phyloP scores from a whole-genome alignment of 768 basidiomycete genomes.

The Pulveroboletus ravenelii region DNA sequence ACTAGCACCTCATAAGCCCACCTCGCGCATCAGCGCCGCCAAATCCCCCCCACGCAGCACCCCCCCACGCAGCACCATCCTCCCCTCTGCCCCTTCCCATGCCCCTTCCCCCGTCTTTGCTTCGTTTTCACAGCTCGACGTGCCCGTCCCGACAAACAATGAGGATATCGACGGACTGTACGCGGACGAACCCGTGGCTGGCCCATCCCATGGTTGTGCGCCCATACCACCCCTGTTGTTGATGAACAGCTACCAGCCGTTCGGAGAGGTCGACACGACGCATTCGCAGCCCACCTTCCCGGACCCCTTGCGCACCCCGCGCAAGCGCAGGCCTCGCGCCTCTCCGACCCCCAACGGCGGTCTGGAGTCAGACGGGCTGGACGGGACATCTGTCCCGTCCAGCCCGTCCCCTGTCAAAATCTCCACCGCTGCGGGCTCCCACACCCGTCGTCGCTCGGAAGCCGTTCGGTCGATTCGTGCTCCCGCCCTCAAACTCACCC shows the following conservation, averaged over 20 bases:
- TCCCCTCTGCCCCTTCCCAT: slow-evolving; percentile 14
- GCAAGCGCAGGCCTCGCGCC: slow-evolving; percentile 22
- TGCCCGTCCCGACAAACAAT: slow-evolving; percentile 29
- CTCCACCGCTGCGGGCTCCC: slow-evolving; percentile 6
- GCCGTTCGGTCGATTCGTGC: background rate
- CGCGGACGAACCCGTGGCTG: slow-evolving; percentile 28
- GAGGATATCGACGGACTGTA: slow-evolving; percentile 35
- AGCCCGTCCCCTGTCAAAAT: slow-evolving; percentile 32
- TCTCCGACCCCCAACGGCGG: slow-evolving; percentile 2
- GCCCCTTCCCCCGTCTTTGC: slow-evolving; percentile 11
- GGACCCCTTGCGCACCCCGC: slow-evolving; percentile 30
- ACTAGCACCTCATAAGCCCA: slow-evolving; percentile 8
- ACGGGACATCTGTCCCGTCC: slow-evolving; percentile 18
- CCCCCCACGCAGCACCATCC: slow-evolving; percentile 8
- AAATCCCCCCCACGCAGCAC: slow-evolving; percentile 12
- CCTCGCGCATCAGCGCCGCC: slow-evolving; percentile 7
- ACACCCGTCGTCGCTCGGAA: slow-evolving; percentile 1
- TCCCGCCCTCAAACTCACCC: slow-evolving; percentile 5
- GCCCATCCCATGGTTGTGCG: slow-evolving; percentile 20
- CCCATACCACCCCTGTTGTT: slow-evolving; percentile 22
- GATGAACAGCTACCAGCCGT: slow-evolving; percentile 17
- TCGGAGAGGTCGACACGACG: slow-evolving; percentile 1
- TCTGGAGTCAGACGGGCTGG: slow-evolving; percentile 7
- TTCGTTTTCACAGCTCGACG: slow-evolving; percentile 35
- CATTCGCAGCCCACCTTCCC: slow-evolving; percentile 13